Evolutionary conservation across 768 basidiomycete genomes (phyloP), one percentile per base, ranked within the genome.

Genomic region (Podaxis sp.): DNA sequence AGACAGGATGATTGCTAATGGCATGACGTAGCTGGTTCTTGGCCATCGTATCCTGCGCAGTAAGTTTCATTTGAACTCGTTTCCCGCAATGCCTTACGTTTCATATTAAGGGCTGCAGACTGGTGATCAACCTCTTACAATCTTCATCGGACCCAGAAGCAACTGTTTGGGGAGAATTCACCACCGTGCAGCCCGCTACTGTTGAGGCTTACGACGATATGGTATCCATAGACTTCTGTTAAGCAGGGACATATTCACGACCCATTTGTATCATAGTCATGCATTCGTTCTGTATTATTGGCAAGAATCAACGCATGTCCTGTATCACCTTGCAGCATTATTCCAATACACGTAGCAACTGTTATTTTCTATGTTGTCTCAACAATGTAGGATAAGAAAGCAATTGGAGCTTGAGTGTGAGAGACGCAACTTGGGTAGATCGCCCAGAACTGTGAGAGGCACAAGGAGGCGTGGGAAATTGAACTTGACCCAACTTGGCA

Each of bases 401-500:
- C 5, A 48, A 25, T 40, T n/a, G 13, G 47, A 10, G n/a, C 11
- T 23, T 23, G 21, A 21, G 21, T 44, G 16, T 44, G n/a, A 21
- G 23, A 27, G 47, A 23, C 9, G 18, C 23, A 9, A 23, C 11
- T 13, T 36, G 52, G 27, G 21, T 5, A 27, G 16, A 28, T 44
- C 50, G 25, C 7, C 7, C 38, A 11, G 55, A 38, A 16, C 3
- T 9, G 23, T 18, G 55, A 28, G 27, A 10, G 35, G 35, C 25
- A 27, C 13, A 44, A 38, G 37, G 42, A 52, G 64, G 71, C 74
- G 77, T 78, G 77, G 74, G 75, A 77, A 32, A 75, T 60, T 5
- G 48, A 57, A 11, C 25, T 58, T 52, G 61, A 61, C 67, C 66
- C 62, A 70, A 66, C 66, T 65, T 61, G 70, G 70, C 70, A 71